Percentiles rank a stretch among this genome's conserved stretches.
Conservation (phyloP, 371 early-diverging fungal genomes). For the Mortierella sp. region DNA sequence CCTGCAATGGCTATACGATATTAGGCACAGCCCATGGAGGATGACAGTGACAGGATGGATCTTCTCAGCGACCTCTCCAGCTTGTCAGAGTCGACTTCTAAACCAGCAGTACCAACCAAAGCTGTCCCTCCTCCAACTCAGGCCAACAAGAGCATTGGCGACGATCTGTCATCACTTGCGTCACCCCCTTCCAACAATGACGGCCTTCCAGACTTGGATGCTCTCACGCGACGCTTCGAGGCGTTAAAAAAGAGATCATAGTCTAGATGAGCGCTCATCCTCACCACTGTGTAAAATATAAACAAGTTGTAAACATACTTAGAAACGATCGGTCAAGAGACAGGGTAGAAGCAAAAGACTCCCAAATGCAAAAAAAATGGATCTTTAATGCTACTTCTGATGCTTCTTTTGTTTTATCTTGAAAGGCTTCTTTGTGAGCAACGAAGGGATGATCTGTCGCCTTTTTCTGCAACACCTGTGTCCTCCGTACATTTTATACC, state of each 20-base stretch:
- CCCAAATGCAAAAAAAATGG: too few relatives aligned
- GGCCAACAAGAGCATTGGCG: slow-evolving; percentile 16
- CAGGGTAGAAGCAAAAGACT: background rate
- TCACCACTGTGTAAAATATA: background rate
- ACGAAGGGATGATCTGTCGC: too few relatives aligned
- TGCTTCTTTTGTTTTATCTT: too few relatives aligned
- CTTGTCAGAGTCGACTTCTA: slow-evolving; percentile 16
- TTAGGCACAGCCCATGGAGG: slow-evolving; percentile 23
- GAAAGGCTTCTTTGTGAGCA: too few relatives aligned
- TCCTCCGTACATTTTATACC: too few relatives aligned
- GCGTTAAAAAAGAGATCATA: slow-evolving; percentile 71
- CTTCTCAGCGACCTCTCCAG: slow-evolving; percentile 26
- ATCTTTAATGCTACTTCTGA: too few relatives aligned
- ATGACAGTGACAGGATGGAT: slow-evolving; percentile 39
- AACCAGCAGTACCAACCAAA: slow-evolving; percentile 15
- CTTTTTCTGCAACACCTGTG: too few relatives aligned
- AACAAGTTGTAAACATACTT: background rate
- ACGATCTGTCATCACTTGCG: background rate
- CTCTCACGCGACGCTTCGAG: slow-evolving; percentile 79
- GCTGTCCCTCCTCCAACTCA: slow-evolving; percentile 19
- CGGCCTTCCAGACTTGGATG: slow-evolving; percentile 76
- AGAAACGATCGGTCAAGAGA: too few relatives aligned
- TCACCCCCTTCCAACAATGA: slow-evolving; percentile 42
- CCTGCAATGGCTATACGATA: background rate
- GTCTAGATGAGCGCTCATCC: background rate